These are phyloP conservation scores for Saccharum officinarum DNA, from an alignment of 176 grass and related monocot species.

Conservation along the genomic window DNA sequence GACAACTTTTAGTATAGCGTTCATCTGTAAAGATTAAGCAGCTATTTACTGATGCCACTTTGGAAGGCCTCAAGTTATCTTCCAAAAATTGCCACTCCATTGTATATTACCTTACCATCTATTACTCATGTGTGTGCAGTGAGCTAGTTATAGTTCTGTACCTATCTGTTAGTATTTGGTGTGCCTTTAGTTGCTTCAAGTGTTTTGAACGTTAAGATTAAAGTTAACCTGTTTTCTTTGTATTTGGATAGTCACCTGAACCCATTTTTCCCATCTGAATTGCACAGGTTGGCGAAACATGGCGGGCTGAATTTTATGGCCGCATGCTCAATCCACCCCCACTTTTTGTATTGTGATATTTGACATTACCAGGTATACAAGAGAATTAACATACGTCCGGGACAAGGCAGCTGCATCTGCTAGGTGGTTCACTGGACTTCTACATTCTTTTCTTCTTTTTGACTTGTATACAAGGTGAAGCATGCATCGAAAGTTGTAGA, in stretches of 20 bases:
- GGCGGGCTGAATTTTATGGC: constrained; percentile 28
- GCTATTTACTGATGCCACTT: background rate
- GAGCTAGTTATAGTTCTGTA: background rate
- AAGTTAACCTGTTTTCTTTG: background rate
- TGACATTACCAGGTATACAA: constrained; percentile 20
- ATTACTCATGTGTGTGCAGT: background rate
- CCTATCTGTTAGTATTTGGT: background rate
- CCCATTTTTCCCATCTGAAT: constrained; percentile 1
- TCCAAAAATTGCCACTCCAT: background rate
- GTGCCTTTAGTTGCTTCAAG: background rate
- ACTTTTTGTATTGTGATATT: constrained; percentile 30
- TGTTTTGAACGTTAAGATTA: background rate
- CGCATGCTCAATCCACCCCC: background rate
- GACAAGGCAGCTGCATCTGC: background rate
- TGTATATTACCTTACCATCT: background rate
- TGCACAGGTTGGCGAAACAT: constrained; percentile 54
- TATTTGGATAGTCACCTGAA: constrained; percentile 8
- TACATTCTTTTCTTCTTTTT: constrained; percentile 21
- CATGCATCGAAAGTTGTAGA: constrained; percentile 27
- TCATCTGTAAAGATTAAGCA: background rate
- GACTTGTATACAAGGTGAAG: constrained; percentile 16
- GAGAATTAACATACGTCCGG: constrained; percentile 29
- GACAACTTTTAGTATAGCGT: background rate
- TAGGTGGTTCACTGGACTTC: constrained; percentile 26
- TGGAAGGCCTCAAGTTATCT: background rate